These are phyloP conservation scores for Stephania japonica DNA, from an alignment of 164 flowering plant genomes.

Conservation along the genomic window DNA sequence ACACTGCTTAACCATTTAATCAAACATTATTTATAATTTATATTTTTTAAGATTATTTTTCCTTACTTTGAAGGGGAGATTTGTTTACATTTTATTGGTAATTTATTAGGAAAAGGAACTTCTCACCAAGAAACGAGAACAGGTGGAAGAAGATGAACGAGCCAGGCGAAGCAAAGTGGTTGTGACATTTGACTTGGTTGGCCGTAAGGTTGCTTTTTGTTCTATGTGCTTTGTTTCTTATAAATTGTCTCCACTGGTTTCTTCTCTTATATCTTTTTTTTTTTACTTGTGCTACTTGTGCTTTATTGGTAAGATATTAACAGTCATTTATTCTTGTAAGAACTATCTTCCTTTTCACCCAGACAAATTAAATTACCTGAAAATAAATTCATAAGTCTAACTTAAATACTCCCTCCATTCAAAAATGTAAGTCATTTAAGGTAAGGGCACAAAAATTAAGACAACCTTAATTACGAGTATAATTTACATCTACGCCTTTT, in stretches of 20 bases:
- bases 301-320: not conserved
- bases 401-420: too few relatives aligned
- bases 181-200: slow-evolving; percentile 86
- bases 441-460: too few relatives aligned
- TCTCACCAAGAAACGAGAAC: slow-evolving; percentile 66
- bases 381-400: not conserved
- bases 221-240: too few relatives aligned
- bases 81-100: not conserved
- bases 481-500: too few relatives aligned
- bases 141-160: slow-evolving; percentile 76
- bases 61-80: too few relatives aligned
- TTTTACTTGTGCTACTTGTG: not conserved
- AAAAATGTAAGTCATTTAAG: too few relatives aligned
- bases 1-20: not conserved
- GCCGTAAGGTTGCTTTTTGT: slow-evolving; percentile 67
- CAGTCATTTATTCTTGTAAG: not conserved
- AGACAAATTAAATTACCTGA: not conserved
- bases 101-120: slow-evolving; percentile 74
- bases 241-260: not conserved
- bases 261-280: not conserved
- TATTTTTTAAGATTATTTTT: too few relatives aligned
- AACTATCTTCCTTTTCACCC: not conserved
- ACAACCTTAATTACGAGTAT: too few relatives aligned
- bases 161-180: slow-evolving; percentile 71
- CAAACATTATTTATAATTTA: not conserved